phyloP scores from a whole-genome alignment of 805 yeast species.

The Scheffersomyces stipitis region DNA sequence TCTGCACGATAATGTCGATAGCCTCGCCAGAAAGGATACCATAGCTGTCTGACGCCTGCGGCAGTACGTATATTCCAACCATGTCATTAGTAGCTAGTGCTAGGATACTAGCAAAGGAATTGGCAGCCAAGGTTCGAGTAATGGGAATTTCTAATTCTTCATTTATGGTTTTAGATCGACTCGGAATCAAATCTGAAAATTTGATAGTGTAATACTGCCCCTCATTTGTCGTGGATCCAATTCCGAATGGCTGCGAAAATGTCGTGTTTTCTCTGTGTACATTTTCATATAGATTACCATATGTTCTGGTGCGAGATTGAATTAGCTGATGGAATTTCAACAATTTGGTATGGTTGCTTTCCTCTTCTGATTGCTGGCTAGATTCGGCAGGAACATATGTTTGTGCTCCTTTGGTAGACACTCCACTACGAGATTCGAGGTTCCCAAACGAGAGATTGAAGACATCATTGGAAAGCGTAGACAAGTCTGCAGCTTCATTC shows the following conservation, averaged over 20 bases:
- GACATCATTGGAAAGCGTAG: slow-evolving; percentile 8
- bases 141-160: slow-evolving; percentile 10
- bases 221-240: too few species aligned
- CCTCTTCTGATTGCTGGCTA: too few species aligned
- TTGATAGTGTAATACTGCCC: slow-evolving; percentile 7
- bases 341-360: too few species aligned
- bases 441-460: slow-evolving; percentile 25
- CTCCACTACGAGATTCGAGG: slow-evolving; percentile 10
- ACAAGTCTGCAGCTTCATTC: slow-evolving; percentile 1
- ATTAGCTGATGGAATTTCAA: too few species aligned
- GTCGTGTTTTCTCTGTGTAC: too few species aligned
- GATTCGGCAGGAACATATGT: too few species aligned
- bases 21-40: too few species aligned
- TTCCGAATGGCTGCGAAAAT: too few species aligned
- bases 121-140: slow-evolving; percentile 23
- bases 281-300: too few species aligned
- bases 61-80: slow-evolving; percentile 7
- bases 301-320: too few species aligned
- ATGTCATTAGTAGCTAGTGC: slow-evolving; percentile 22
- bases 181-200: slow-evolving; percentile 18
- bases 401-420: neutral
- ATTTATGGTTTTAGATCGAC: neutral
- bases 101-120: slow-evolving; percentile 26
- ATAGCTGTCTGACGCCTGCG: too few species aligned
- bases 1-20: too few species aligned